Percentiles rank a stretch among this genome's conserved stretches.
Conservation (phyloP, 257 asterid genomes). For the Solanum pinnatisectum region DNA sequence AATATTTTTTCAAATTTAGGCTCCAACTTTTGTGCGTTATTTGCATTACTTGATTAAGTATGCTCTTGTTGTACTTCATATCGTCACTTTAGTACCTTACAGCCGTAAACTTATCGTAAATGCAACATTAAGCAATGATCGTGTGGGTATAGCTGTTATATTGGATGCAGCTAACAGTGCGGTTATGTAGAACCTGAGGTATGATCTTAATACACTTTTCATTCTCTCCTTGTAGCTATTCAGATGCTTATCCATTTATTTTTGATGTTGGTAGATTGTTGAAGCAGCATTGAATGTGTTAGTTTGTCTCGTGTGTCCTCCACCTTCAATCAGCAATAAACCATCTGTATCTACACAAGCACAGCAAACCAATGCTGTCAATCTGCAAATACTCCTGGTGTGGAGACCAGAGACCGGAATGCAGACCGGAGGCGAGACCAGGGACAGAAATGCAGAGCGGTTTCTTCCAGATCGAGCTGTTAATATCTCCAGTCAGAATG, state of each 20-base stretch:
- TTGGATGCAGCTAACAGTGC: constrained; percentile 93
- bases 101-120: constrained; percentile 78
- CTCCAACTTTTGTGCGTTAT: constrained; percentile 95
- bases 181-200: constrained; percentile 98
- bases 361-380: constrained; percentile 52
- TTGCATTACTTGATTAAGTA: constrained; percentile 89
- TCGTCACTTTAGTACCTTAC: constrained; percentile 74
- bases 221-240: neutral
- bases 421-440: constrained; percentile 44
- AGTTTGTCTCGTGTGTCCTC: constrained; percentile 95
- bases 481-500: constrained; percentile 29
- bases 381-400: constrained; percentile 38
- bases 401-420: constrained; percentile 61
- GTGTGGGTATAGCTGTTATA: constrained; percentile 92
- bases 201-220: neutral
- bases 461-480: constrained; percentile 33
- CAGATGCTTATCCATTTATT: neutral
- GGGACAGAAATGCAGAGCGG: constrained; percentile 56
- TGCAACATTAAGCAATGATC: constrained; percentile 87
- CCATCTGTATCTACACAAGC: constrained; percentile 57
- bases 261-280: constrained; percentile 54
- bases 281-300: constrained; percentile 81
- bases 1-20: constrained; percentile 35
- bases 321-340: constrained; percentile 96
- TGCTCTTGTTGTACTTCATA: constrained; percentile 87